Percentiles rank a stretch among this genome's conserved stretches.
Evolutionary conservation across 176 grass and related monocot genomes (phyloP).

Genomic region (Carex cristatella): DNA sequence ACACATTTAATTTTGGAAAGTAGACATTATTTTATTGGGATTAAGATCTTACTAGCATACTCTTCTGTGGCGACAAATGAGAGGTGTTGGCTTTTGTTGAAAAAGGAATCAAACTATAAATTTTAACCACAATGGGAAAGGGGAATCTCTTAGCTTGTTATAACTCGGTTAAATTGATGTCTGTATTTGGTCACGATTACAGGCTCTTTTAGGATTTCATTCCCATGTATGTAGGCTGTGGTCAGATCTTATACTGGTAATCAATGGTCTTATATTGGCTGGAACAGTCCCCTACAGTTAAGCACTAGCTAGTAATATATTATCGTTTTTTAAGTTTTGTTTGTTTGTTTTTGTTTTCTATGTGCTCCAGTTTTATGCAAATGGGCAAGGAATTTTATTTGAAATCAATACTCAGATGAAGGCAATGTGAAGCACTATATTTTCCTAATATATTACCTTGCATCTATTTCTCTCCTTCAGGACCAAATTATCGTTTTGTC

Average conservation of each 20-base stretch:
- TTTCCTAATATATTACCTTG: not conserved
- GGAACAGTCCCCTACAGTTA: not conserved
- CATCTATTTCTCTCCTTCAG: constrained; percentile 33
- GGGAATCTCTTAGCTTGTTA: not conserved
- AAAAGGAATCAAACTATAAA: not conserved
- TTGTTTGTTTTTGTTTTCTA: not conserved
- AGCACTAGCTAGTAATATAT: not conserved
- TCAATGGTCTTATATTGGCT: not conserved
- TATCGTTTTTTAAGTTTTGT: not conserved
- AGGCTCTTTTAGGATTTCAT: not conserved
- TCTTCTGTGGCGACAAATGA: not conserved
- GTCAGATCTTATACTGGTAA: not conserved
- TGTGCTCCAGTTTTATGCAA: not conserved
- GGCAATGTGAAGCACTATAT: not conserved
- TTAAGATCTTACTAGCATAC: not conserved
- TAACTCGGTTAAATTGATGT: not conserved
- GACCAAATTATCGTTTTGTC: constrained; percentile 70
- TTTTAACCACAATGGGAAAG: not conserved
- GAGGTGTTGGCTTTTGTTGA: constrained; percentile 8
- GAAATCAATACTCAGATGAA: not conserved
- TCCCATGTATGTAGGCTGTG: not conserved
- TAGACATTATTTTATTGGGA: not conserved
- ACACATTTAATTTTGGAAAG: not conserved
- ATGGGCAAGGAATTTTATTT: not conserved
- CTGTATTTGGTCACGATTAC: not conserved